Conservation (phyloP, 2,329 filamentous ascomycete species). For the Epichloe sylvatica region DNA sequence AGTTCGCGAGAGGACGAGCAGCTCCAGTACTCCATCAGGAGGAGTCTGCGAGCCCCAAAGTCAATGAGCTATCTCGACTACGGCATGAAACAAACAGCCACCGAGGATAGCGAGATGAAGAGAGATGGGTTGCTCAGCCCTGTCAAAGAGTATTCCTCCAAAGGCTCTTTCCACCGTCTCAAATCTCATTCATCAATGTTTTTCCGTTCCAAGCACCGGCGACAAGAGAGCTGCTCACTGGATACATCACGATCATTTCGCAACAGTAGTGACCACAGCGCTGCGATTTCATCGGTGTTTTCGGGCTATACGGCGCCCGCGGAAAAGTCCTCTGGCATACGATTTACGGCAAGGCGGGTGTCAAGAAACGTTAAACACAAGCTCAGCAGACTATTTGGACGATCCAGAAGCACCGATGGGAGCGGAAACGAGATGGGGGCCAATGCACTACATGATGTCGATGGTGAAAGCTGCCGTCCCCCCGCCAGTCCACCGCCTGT, state of each 20-base stretch:
- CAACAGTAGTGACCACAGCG: slow-evolving; percentile 28
- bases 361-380: slow-evolving; percentile 48
- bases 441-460: slow-evolving; percentile 9
- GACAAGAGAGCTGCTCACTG: slow-evolving; percentile 17
- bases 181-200: slow-evolving; percentile 30
- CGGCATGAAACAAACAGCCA: neutral
- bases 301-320: slow-evolving; percentile 13
- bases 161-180: slow-evolving; percentile 21
- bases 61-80: slow-evolving; percentile 39
- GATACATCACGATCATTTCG: slow-evolving; percentile 36
- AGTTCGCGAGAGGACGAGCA: slow-evolving; percentile 18
- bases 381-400: slow-evolving; percentile 32
- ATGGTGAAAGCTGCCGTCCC: slow-evolving; percentile 18
- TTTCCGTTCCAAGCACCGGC: slow-evolving; percentile 25
- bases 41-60: slow-evolving; percentile 30
- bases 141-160: slow-evolving; percentile 22
- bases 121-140: slow-evolving; percentile 19
- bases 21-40: slow-evolving; percentile 4
- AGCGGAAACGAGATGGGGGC: slow-evolving; percentile 3
- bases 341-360: slow-evolving; percentile 43
- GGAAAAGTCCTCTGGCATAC: slow-evolving; percentile 23
- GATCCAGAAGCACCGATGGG: slow-evolving; percentile 12
- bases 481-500: slow-evolving; percentile 21
- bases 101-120: neutral
- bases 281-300: slow-evolving; percentile 19